phyloP scores from a whole-genome alignment of 257 asterid genomes.

The Ophiorrhiza pumila region DNA sequence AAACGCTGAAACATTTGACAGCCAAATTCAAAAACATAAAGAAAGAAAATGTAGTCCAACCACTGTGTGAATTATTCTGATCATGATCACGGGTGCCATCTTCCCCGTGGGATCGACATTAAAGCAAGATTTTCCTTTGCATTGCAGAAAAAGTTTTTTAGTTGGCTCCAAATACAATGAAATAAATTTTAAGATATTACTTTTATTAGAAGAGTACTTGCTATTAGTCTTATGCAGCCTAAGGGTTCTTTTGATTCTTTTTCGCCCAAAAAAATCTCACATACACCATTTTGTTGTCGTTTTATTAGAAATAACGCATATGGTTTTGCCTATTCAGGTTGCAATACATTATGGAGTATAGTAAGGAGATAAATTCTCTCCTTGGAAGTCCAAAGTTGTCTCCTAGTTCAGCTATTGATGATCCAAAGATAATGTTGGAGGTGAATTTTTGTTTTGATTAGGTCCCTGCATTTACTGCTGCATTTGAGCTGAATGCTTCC shows the following conservation, averaged over 20 bases:
- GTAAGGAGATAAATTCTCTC: conserved; percentile 70
- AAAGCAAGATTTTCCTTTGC: not conserved
- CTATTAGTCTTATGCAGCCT: not conserved
- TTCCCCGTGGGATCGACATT: not conserved
- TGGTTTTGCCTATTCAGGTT: conserved; percentile 45
- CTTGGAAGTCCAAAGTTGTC: conserved; percentile 54
- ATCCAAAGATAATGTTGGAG: conserved; percentile 57
- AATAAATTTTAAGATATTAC: not conserved
- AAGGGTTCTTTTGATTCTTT: not conserved
- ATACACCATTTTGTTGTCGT: not conserved
- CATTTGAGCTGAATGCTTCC: conserved; percentile 19
- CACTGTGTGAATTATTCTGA: not conserved
- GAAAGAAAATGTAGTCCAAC: not conserved
- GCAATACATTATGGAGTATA: conserved; percentile 81
- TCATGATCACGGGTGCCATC: not conserved
- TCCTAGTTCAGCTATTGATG: conserved; percentile 55
- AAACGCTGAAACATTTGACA: not conserved
- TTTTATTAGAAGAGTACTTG: not conserved
- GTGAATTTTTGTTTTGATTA: conserved; percentile 34
- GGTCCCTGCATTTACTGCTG: conserved; percentile 9
- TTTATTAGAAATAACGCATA: not conserved
- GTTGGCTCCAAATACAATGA: not conserved
- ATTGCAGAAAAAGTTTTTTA: not conserved
- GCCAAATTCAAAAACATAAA: not conserved
- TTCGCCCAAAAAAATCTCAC: not conserved